A percentile compares a stretch with the other conserved stretches of the same genome.
Evolutionary conservation across 2,329 filamentous ascomycete genomes (phyloP).

Genomic region (Hyphodiscus sp.): DNA sequence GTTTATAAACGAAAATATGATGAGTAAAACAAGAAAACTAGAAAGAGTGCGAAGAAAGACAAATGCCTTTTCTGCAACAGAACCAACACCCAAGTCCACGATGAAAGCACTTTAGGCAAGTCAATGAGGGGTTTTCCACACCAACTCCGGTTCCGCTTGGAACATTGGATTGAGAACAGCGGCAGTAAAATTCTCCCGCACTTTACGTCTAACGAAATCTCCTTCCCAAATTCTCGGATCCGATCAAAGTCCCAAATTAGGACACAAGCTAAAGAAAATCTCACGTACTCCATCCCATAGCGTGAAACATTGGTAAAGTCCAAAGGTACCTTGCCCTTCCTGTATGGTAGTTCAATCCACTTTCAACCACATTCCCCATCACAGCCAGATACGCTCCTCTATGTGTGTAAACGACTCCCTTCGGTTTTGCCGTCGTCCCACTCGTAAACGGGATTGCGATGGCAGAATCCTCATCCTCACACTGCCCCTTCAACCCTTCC

Average conservation of each 20-base stretch:
- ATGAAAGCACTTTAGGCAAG: too few relatives aligned
- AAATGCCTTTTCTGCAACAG: too few relatives aligned
- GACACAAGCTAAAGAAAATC: background rate
- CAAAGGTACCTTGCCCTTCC: constrained; percentile 78
- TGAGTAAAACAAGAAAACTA: background rate
- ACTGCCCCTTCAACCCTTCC: constrained; percentile 64
- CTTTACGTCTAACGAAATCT: too few relatives aligned
- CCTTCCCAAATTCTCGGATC: too few relatives aligned
- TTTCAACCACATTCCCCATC: constrained; percentile 81
- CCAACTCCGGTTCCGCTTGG: too few relatives aligned
- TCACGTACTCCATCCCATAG: constrained; percentile 42
- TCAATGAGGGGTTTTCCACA: too few relatives aligned
- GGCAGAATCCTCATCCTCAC: constrained; percentile 67
- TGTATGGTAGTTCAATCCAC: constrained; percentile 65
- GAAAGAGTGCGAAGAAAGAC: background rate
- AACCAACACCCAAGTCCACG: too few relatives aligned
- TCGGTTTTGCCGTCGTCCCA: constrained; percentile 84
- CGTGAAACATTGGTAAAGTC: constrained; percentile 84
- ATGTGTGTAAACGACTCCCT: constrained; percentile 90
- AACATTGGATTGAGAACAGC: too few relatives aligned
- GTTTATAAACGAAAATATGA: background rate
- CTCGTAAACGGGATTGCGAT: constrained; percentile 91
- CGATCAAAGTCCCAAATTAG: background rate
- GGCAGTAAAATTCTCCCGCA: too few relatives aligned
- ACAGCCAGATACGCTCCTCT: constrained; percentile 80